Percentiles rank a stretch among this genome's conserved stretches.
These are phyloP conservation scores for Solanum pinnatisectum DNA, from an alignment of 257 asterid species.

Conservation along the genomic window DNA sequence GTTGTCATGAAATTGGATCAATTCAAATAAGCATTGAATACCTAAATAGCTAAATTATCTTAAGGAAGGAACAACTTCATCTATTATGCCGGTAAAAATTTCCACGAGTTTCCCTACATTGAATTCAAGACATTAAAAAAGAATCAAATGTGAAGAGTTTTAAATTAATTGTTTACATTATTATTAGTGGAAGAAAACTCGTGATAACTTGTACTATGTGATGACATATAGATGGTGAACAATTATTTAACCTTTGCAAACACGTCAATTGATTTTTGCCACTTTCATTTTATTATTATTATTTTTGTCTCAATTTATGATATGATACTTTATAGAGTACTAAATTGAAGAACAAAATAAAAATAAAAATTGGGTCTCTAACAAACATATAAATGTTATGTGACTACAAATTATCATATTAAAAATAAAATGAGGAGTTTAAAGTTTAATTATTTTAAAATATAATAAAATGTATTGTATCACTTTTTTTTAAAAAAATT, in stretches of 20 bases:
- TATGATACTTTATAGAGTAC: not conserved
- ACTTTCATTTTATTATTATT: not conserved
- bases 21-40: not conserved
- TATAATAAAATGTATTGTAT: too few relatives aligned
- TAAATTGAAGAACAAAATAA: not conserved
- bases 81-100: not conserved
- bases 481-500: not conserved
- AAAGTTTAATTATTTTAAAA: not conserved
- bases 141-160: not conserved
- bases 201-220: not conserved
- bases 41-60: not conserved
- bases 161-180: not conserved
- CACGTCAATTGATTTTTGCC: not conserved
- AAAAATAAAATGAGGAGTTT: not conserved
- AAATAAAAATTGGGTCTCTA: not conserved
- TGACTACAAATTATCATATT: not conserved
- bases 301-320: not conserved
- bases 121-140: not conserved
- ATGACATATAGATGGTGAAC: not conserved
- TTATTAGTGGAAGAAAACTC: not conserved
- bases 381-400: not conserved
- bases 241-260: not conserved
- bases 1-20: not conserved
- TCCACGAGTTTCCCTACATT: not conserved
- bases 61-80: too few relatives aligned